A percentile compares a stretch with the other conserved stretches of the same genome.
Evolutionary conservation across 495 filamentous ascomycete genomes (phyloP).

Genomic region (Umbilicaria muhlenbergii): DNA sequence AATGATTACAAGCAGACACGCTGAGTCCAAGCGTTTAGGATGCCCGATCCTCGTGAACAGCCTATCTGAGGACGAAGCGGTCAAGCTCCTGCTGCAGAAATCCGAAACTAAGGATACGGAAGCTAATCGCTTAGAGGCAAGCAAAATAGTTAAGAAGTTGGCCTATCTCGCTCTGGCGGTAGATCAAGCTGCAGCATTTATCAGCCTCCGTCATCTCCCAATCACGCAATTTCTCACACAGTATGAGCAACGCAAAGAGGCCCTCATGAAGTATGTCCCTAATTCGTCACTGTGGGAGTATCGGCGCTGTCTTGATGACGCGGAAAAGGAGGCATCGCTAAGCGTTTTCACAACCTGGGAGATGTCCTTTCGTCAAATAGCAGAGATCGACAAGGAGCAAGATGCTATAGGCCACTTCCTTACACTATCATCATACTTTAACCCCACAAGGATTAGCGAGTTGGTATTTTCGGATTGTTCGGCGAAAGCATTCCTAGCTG

Average conservation of each 20-base stretch:
- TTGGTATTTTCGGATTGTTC: conserved; percentile 1
- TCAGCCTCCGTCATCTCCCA: conserved; percentile 4
- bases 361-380: conserved; percentile 16
- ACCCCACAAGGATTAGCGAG: conserved; percentile 9
- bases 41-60: conserved; percentile 2
- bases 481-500: not conserved
- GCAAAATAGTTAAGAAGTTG: conserved; percentile 11
- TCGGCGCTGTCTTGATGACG: conserved; percentile 1
- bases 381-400: not conserved
- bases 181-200: conserved; percentile 20
- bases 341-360: conserved; percentile 22
- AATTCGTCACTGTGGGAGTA: conserved; percentile 12
- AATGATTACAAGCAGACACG: conserved; percentile 13
- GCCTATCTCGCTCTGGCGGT: conserved; percentile 17
- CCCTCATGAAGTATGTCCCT: conserved; percentile 13
- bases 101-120: not conserved
- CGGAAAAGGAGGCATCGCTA: conserved; percentile 6
- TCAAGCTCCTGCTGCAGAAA: conserved; percentile 14
- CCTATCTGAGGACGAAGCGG: conserved; percentile 11
- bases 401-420: conserved; percentile 11
- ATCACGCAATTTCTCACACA: conserved; percentile 10
- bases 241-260: conserved; percentile 13
- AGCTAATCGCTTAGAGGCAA: conserved; percentile 4
- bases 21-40: not conserved
- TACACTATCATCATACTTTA: conserved; percentile 12